Conservation (phyloP, 2,329 filamentous ascomycete genomes). For the Mycocentrospora acerina region DNA sequence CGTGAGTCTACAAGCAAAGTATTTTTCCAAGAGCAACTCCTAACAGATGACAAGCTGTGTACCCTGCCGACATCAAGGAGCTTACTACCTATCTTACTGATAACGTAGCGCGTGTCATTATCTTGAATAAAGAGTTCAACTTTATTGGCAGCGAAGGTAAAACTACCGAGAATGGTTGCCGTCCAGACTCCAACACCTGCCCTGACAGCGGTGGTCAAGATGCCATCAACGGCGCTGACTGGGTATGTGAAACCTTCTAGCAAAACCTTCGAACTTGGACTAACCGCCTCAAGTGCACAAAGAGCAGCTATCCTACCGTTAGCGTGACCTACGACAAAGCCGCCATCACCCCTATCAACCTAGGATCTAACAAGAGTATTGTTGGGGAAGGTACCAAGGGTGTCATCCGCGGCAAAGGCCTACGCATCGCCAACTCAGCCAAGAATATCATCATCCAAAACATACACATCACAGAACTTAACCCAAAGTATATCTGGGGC, state of each 20-base stretch:
- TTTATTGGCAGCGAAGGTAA: slow-evolving; percentile 26
- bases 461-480: slow-evolving; percentile 41
- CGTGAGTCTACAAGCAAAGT: neutral
- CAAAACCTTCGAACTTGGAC: no score
- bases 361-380: slow-evolving; percentile 45
- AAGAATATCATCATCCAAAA: slow-evolving; percentile 45
- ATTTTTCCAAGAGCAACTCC: no score
- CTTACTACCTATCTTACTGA: slow-evolving; percentile 32
- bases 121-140: slow-evolving; percentile 37
- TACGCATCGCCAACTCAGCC: slow-evolving; percentile 37
- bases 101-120: slow-evolving; percentile 39
- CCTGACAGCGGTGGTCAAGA: slow-evolving; percentile 60
- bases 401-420: slow-evolving; percentile 45
- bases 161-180: slow-evolving; percentile 28
- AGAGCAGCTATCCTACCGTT: slow-evolving; percentile 11
- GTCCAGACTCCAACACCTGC: slow-evolving; percentile 42
- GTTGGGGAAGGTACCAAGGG: slow-evolving; percentile 43
- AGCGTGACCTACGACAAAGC: slow-evolving; percentile 37
- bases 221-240: slow-evolving; percentile 55
- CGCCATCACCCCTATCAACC: slow-evolving; percentile 27
- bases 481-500: slow-evolving; percentile 44
- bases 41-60: slow-evolving; percentile 5
- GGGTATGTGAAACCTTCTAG: slow-evolving; percentile 4
- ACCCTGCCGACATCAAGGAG: slow-evolving; percentile 14
- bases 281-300: slow-evolving; percentile 11